Percentiles rank a stretch among this genome's conserved stretches.
These are phyloP conservation scores for Clathrus columnatus DNA, from an alignment of 768 basidiomycete species.

Conservation along the genomic window DNA sequence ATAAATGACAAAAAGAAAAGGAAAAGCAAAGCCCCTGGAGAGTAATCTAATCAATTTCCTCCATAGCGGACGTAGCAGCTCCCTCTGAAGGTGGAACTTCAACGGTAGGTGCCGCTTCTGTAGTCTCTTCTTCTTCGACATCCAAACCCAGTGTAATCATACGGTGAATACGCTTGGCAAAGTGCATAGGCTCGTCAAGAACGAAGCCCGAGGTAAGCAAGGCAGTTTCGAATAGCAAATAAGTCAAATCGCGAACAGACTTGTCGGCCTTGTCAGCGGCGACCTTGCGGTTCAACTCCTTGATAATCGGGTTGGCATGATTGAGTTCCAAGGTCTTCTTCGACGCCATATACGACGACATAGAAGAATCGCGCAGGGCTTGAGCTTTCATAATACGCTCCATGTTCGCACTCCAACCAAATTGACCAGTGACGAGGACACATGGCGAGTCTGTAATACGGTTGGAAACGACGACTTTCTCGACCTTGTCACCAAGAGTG, in stretches of 20 bases:
- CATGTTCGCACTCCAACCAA: conserved; percentile 99
- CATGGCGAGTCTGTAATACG: conserved; percentile 95
- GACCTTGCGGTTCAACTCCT: conserved; percentile 93
- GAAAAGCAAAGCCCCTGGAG: not conserved
- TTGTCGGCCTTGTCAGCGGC: conserved; percentile 97
- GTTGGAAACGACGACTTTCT: conserved; percentile 98
- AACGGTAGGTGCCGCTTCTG: conserved; percentile 35
- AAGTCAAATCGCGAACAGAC: conserved; percentile 94
- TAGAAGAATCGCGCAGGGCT: conserved; percentile 89
- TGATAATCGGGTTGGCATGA: conserved; percentile 85
- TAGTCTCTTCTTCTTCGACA: conserved; percentile 71
- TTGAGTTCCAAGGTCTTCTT: conserved; percentile 98
- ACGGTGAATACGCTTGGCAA: conserved; percentile 92
- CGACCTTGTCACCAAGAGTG: conserved; percentile 96
- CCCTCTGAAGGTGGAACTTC: conserved; percentile 47
- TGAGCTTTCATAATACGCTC: conserved; percentile 99
- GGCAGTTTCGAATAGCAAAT: conserved; percentile 93
- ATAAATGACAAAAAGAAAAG: too few species aligned
- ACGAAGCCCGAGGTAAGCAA: conserved; percentile 93
- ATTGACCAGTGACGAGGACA: conserved; percentile 96
- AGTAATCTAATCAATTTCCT: conserved; percentile 81
- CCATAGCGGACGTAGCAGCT: conserved; percentile 80
- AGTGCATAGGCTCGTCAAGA: conserved; percentile 89
- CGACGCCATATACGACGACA: conserved; percentile 98
- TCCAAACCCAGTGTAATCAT: conserved; percentile 94